Conservation (phyloP, 305 asterid species). For the Fraxinus xanthoxyloides region DNA sequence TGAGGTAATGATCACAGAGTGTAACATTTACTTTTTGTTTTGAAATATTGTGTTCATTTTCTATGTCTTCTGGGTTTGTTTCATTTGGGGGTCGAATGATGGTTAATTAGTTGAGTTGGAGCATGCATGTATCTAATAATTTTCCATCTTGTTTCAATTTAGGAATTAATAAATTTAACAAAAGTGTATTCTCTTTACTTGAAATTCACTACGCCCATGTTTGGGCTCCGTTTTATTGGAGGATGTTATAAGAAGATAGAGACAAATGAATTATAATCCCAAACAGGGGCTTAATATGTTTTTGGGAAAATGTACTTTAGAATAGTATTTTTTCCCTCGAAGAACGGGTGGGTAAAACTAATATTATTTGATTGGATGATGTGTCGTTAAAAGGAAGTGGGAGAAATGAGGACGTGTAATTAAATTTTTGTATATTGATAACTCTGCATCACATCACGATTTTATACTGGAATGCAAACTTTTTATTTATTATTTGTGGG, state of each 20-base stretch:
- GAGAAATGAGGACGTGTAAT: too few relatives aligned
- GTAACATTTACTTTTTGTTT: neutral
- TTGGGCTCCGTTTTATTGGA: too few relatives aligned
- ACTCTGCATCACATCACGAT: neutral
- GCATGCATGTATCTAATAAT: neutral
- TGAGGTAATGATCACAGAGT: slow-evolving; percentile 36
- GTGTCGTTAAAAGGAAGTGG: too few relatives aligned
- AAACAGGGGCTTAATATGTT: too few relatives aligned
- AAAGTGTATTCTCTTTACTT: neutral
- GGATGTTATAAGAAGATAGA: too few relatives aligned
- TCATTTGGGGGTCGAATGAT: neutral
- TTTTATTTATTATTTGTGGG: neutral
- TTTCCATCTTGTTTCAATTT: neutral
- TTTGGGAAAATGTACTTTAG: too few relatives aligned
- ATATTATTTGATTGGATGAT: too few relatives aligned
- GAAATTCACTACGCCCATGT: neutral
- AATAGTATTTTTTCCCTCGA: neutral
- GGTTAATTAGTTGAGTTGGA: neutral
- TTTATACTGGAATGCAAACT: neutral
- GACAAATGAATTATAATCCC: too few relatives aligned
- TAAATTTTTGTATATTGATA: neutral
- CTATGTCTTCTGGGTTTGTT: neutral
- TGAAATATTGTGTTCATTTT: neutral
- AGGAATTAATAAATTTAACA: neutral
- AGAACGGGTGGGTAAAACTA: too few relatives aligned